Evolutionary conservation across 768 basidiomycete genomes (phyloP).

Genomic region (Termitomyces sp.): DNA sequence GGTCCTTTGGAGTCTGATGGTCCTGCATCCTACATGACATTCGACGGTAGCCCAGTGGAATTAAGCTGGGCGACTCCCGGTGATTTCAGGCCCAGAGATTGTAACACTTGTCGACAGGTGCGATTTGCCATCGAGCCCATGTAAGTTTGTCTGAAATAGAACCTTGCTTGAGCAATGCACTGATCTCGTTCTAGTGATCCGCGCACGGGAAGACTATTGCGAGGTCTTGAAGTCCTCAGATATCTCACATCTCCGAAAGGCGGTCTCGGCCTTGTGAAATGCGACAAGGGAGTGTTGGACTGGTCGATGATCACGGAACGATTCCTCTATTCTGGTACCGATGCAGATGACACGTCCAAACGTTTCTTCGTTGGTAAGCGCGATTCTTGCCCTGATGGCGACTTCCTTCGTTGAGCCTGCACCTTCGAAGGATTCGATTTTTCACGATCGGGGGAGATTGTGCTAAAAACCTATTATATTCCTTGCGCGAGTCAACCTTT

Average conservation of each 20-base stretch:
- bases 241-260: constrained; percentile 23
- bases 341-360: constrained; percentile 12
- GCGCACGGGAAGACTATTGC: constrained; percentile 18
- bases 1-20: constrained; percentile 19
- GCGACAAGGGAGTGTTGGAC: constrained; percentile 17
- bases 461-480: constrained; percentile 26
- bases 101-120: constrained; percentile 19
- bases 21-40: constrained; percentile 24
- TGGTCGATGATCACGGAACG: constrained; percentile 24
- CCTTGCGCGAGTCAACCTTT: constrained; percentile 15
- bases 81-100: constrained; percentile 11
- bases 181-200: constrained; percentile 20
- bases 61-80: constrained; percentile 27
- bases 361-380: constrained; percentile 26
- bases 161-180: not conserved
- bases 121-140: constrained; percentile 30
- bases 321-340: constrained; percentile 22
- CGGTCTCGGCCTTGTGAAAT: constrained; percentile 23
- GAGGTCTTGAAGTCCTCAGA: constrained; percentile 21
- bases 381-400: not conserved
- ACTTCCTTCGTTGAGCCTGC: not conserved
- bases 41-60: constrained; percentile 28
- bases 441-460: constrained; percentile 18
- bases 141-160: constrained; percentile 11
- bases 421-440: constrained; percentile 24